A percentile compares a stretch with the other conserved stretches of the same genome.
These are phyloP conservation scores for Fusarium metavorans DNA, from an alignment of 2,329 filamentous ascomycete species.

Conservation along the genomic window DNA sequence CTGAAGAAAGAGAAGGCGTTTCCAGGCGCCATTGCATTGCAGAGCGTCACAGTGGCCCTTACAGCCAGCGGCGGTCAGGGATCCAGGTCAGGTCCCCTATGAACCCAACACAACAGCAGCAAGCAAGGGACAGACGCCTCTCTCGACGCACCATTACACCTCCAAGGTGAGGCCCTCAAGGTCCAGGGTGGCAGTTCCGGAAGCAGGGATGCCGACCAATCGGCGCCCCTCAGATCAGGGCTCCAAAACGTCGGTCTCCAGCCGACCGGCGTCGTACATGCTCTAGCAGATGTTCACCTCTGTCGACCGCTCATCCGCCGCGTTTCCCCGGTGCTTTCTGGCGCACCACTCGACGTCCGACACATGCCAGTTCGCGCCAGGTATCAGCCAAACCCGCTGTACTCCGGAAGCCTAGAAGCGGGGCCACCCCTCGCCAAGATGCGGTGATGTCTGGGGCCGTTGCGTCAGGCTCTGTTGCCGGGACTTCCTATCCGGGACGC, in stretches of 20 bases:
- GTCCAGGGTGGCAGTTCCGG: neutral
- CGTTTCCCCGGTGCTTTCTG: constrained; percentile 15
- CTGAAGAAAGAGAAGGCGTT: neutral
- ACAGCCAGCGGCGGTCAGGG: neutral
- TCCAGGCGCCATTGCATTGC: neutral
- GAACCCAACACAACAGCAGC: neutral
- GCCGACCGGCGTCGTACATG: constrained; percentile 15
- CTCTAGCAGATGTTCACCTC: constrained; percentile 10
- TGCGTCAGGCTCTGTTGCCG: neutral
- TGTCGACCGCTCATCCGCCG: constrained; percentile 24
- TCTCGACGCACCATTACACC: neutral
- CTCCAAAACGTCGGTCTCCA: constrained; percentile 24
- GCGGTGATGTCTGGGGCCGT: neutral
- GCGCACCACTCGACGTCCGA: constrained; percentile 33
- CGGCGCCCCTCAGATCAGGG: constrained; percentile 1
- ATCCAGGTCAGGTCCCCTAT: neutral
- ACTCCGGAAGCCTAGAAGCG: constrained; percentile 2
- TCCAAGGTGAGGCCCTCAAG: constrained; percentile 7
- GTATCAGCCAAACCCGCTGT: constrained; percentile 11
- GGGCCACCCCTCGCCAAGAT: neutral
- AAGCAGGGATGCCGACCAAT: constrained; percentile 23
- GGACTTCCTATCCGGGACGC: neutral
- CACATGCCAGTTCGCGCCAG: constrained; percentile 30
- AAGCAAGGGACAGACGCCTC: neutral
- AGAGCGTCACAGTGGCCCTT: constrained; percentile 6